Base-by-base conservation (phyloP, 805 yeast genomes). In the Saccharomycopsis synnaedendra region DNA sequence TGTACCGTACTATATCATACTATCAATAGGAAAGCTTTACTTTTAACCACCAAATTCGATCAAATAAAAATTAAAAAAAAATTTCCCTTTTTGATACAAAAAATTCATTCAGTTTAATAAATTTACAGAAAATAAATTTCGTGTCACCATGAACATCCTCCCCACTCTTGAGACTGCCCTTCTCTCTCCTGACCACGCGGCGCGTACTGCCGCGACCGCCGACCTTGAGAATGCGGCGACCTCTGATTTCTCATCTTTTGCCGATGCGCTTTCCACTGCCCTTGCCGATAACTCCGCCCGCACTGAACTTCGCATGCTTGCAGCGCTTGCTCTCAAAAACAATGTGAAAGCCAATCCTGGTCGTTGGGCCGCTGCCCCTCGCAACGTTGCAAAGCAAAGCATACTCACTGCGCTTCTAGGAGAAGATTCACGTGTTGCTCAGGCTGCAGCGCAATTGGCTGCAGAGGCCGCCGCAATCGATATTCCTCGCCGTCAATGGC, bases 391-490 rank as follows among this genome's bases (percentile, higher is more conserved):
- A 40, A 88, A 86, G 67, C 70, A 72, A 41, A 70, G 74, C 32
- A 74, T 87, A 0, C 63, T 90, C 44, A 65, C 67, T 41, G 76
- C 89, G 3, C 74, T 93, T 48, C 62, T 81, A 48, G 72, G 85
- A 11, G 61, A 68, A n/a, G 77, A 79, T 57, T 84, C 77, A 54
- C 76, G 86, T 58, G 96, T 90, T 48, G 93, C 95, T 33, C 78
- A 80, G 49, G 75, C 95, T 32, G 82, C 90, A 30, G 96, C 98
- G 29, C 97, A 90, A 69, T 72, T 90, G 55, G 90, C 93, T 45
- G 95, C 97, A 34, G 95, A 97, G 7, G 85, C 93, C 57, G 98
- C 97, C n/a, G 90, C 82, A 54, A 85, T 90, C 49, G 98, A 93
- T 63, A 72, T 93, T 54, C 97, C 97, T 42, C 69, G 82, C 53